phyloP scores from a whole-genome alignment of 2,329 filamentous ascomycete genomes.

The Pseudocercospora musae region DNA sequence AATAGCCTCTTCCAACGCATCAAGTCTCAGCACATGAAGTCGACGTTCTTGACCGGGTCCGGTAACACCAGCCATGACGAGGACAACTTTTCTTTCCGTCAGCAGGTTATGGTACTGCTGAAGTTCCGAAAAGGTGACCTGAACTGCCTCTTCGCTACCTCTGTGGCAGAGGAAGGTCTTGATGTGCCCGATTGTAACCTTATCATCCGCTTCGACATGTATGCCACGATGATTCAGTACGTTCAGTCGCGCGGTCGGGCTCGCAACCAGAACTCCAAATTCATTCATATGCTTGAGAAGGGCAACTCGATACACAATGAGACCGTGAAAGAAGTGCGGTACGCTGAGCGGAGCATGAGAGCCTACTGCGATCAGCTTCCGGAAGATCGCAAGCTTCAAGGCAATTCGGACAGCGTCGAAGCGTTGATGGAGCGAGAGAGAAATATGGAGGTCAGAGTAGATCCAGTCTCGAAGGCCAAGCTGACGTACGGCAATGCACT shows the following conservation, averaged over 20 bases:
- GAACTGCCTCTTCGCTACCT: conserved; percentile 63
- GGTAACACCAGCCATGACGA: conserved; percentile 43
- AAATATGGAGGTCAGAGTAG: conserved; percentile 51
- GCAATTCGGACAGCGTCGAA: conserved; percentile 54
- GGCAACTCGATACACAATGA: conserved; percentile 61
- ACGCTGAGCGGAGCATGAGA: conserved; percentile 62
- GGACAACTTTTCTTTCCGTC: conserved; percentile 63
- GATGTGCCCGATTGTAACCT: conserved; percentile 66
- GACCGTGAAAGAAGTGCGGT: conserved; percentile 57
- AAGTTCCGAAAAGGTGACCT: conserved; percentile 59
- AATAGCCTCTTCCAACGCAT: conserved; percentile 62
- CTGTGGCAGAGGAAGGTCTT: conserved; percentile 63
- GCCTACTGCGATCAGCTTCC: conserved; percentile 73
- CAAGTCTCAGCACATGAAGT: conserved; percentile 56
- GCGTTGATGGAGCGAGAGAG: conserved; percentile 54
- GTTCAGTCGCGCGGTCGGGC: conserved; percentile 89
- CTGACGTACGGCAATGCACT: conserved; percentile 75
- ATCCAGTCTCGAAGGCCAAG: conserved; percentile 68
- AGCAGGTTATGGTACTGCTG: conserved; percentile 71
- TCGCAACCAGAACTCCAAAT: conserved; percentile 71
- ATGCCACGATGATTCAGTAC: conserved; percentile 87
- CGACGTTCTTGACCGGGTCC: conserved; percentile 63
- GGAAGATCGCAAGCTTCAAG: conserved; percentile 66
- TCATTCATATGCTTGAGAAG: conserved; percentile 77
- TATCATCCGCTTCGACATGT: conserved; percentile 79